Evolutionary conservation across 805 yeast species (phyloP), one percentile per base, ranked within the genome.

Genomic region (Lachancea sp.): DNA sequence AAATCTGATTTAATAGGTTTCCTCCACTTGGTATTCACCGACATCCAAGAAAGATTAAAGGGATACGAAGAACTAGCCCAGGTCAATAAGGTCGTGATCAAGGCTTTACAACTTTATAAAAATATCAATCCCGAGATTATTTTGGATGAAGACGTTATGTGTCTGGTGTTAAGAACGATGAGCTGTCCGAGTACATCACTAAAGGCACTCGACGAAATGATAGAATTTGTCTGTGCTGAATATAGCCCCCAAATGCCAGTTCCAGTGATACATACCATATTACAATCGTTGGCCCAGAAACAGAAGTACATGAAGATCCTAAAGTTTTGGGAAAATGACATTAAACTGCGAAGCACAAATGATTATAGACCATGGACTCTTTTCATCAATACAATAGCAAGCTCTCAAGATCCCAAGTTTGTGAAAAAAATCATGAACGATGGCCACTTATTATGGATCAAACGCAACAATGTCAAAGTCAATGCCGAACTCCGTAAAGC

Each of bases 361-460:
- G 60, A 55, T 34, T 35, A 34, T 12, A 47, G 59, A 16, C 59
- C 60, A 3, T 60, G 64, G 64, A 28, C 36, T 5, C 37, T 47
- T 8, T 52, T 54, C 13, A 26, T 60, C 17, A 28, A 45, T 16
- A 28, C 48, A 11, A 25, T 56, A 3, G 46, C 48, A 3, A 42
- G 49, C 5, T 46, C 54, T 2, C 38, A 43, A 13, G 51, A 58
- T 37, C 4, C 16, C 11, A 31, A 26, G n/a, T 15, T 52, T 19
- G 43, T 51, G 41, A 34, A 41, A 18, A 39, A 45, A 31, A 21
- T 51, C 15, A 31, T 58, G 3, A 36, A 44, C 12, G 50, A 54
- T 13, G 58, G 58, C 7, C 50, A 52, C 34, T 34, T 60, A 16
- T 37, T 58, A 12, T 52, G 59, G 57, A 26, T 56, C 8, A 44